These are phyloP conservation scores for Phytophthora pinifolia DNA, from an alignment of 352 stramenopile genomes.

Conservation along the genomic window DNA sequence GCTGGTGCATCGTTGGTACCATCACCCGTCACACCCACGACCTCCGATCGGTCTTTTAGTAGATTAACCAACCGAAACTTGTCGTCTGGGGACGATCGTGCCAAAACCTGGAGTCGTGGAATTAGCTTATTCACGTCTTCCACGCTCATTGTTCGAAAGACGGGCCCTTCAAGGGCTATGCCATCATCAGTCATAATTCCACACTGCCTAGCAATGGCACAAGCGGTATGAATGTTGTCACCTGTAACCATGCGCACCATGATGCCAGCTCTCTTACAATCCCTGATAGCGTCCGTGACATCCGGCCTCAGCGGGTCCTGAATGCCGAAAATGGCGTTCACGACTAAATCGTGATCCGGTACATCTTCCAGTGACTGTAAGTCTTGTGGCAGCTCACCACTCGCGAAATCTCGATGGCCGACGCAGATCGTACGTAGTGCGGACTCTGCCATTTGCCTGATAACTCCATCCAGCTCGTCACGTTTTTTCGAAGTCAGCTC, in stretches of 20 bases:
- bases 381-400: slow-evolving; percentile 52
- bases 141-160: slow-evolving; percentile 87
- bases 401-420: slow-evolving; percentile 74
- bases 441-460: slow-evolving; percentile 79
- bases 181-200: slow-evolving; percentile 94
- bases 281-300: slow-evolving; percentile 92
- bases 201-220: slow-evolving; percentile 95
- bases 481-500: slow-evolving; percentile 60
- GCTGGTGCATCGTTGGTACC: slow-evolving; percentile 83
- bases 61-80: slow-evolving; percentile 96
- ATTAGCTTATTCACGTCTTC: slow-evolving; percentile 65
- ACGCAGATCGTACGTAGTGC: slow-evolving; percentile 90
- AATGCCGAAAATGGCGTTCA: slow-evolving; percentile 94
- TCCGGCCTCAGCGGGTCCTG: slow-evolving; percentile 95
- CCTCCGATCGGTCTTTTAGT: slow-evolving; percentile 67
- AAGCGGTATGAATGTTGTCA: slow-evolving; percentile 98
- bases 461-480: slow-evolving; percentile 70
- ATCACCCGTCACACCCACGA: slow-evolving; percentile 81
- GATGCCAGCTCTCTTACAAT: slow-evolving; percentile 96
- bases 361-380: slow-evolving; percentile 53
- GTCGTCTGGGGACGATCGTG: slow-evolving; percentile 94
- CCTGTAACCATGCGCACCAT: slow-evolving; percentile 99
- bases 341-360: slow-evolving; percentile 77
- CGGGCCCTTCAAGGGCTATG: slow-evolving; percentile 90
- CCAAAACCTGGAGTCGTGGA: slow-evolving; percentile 88